These are phyloP conservation scores for Tetratostichococcus sp. DNA, from an alignment of 139 green algal species.

Conservation along the genomic window DNA sequence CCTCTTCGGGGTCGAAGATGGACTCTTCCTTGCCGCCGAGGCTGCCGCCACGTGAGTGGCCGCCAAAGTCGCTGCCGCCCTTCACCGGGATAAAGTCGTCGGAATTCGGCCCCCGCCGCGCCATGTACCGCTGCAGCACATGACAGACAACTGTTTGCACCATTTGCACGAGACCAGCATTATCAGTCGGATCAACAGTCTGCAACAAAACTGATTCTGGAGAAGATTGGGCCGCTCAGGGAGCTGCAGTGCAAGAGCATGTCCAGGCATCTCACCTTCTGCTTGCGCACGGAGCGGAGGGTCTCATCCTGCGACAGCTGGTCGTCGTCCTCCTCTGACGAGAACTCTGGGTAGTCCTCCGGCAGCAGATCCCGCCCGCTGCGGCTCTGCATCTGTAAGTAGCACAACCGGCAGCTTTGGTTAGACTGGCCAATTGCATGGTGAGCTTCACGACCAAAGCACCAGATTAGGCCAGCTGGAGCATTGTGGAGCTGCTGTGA, in stretches of 20 bases:
- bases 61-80: neutral
- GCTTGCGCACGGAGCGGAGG: neutral
- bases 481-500: too few relatives aligned
- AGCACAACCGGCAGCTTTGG: too few relatives aligned
- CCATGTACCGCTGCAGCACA: neutral
- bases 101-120: neutral
- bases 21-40: neutral
- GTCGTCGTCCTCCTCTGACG: neutral
- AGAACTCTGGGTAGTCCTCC: neutral
- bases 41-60: neutral
- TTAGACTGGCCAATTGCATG: too few relatives aligned
- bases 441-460: too few relatives aligned
- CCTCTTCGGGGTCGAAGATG: neutral
- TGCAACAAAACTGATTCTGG: too few relatives aligned
- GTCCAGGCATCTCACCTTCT: neutral
- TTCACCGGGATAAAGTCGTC: conserved; percentile 1
- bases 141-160: too few relatives aligned
- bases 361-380: neutral
- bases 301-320: neutral
- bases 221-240: too few relatives aligned
- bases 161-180: too few relatives aligned
- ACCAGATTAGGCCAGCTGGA: too few relatives aligned
- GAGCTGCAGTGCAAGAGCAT: too few relatives aligned
- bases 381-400: neutral
- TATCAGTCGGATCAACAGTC: too few relatives aligned